A percentile compares a stretch with the other conserved stretches of the same genome.
Evolutionary conservation across 352 stramenopile species (phyloP).

Genomic region (Peronospora farinosa): DNA sequence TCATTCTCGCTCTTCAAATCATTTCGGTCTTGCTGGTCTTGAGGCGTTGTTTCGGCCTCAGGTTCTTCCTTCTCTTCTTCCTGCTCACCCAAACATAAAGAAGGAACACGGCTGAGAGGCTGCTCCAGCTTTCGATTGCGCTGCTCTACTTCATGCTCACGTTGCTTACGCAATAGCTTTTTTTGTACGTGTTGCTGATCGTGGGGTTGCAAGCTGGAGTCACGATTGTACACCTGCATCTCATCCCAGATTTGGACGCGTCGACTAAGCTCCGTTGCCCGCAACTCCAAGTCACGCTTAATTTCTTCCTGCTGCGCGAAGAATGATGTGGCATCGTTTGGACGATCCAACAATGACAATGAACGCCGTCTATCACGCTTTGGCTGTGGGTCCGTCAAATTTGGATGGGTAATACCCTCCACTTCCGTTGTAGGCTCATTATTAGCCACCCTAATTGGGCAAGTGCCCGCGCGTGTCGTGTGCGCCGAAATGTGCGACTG

Average conservation of each 20-base stretch:
- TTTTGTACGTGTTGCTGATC: conserved; percentile 12
- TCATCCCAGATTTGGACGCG: conserved; percentile 32
- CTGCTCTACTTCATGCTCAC: conserved; percentile 5
- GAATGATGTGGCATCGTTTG: conserved; percentile 20
- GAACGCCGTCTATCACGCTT: conserved; percentile 14
- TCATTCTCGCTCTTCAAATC: conserved; percentile 17
- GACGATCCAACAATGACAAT: conserved; percentile 23
- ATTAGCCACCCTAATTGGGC: conserved; percentile 4
- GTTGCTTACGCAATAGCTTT: conserved; percentile 11
- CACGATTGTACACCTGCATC: conserved; percentile 29
- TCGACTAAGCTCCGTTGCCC: conserved; percentile 24
- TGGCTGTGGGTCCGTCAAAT: conserved; percentile 13
- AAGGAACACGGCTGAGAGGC: conserved; percentile 11
- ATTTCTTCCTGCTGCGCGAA: conserved; percentile 33
- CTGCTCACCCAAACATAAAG: conserved; percentile 16
- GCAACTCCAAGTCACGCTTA: conserved; percentile 28
- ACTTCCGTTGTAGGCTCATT: conserved; percentile 20
- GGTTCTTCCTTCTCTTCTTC: conserved; percentile 28
- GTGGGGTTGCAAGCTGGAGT: conserved; percentile 19
- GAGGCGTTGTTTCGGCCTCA: conserved; percentile 13
- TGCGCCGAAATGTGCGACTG: conserved; percentile 42
- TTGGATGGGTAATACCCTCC: conserved; percentile 24
- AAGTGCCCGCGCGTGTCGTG: conserved; percentile 21
- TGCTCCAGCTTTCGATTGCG: conserved; percentile 6
- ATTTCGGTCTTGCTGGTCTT: conserved; percentile 13